Conservation (phyloP, 352 stramenopile species). For the Stramenopiles sp. region DNA sequence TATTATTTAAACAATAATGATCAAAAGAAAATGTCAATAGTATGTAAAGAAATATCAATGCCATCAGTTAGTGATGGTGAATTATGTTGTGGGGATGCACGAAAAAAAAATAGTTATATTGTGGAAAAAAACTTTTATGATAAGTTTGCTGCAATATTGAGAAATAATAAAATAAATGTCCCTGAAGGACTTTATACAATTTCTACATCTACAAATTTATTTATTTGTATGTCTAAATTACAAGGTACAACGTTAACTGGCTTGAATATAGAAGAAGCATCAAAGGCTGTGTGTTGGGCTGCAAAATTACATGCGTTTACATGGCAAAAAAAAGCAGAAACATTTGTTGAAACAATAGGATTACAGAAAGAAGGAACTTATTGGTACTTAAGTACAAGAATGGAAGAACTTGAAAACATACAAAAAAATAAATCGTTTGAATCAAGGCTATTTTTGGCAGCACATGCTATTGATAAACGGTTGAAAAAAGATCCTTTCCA, state of each 20-base stretch:
- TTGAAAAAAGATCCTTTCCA: conserved; percentile 30
- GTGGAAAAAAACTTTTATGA: conserved; percentile 35
- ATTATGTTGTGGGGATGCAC: conserved; percentile 25
- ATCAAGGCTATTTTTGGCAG: conserved; percentile 28
- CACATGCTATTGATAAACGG: conserved; percentile 27
- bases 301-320: conserved; percentile 7
- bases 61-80: conserved; percentile 9
- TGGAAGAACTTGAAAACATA: conserved; percentile 30
- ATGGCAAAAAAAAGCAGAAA: conserved; percentile 14
- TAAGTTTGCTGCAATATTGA: conserved; percentile 19
- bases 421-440: conserved; percentile 23
- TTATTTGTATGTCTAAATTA: conserved; percentile 24
- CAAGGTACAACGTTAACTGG: conserved; percentile 22
- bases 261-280: conserved; percentile 11
- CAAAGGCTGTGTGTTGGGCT: neutral
- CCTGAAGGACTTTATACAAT: conserved; percentile 23
- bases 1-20: neutral
- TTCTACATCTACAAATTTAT: conserved; percentile 16
- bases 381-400: conserved; percentile 33
- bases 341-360: neutral
- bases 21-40: conserved; percentile 13
- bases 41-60: conserved; percentile 26
- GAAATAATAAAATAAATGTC: conserved; percentile 14
- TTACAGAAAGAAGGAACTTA: conserved; percentile 20
- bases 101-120: conserved; percentile 29